Percentiles rank a stretch among this genome's conserved stretches.
Evolutionary conservation across 164 flowering plant species (phyloP).

Genomic region (Magnolia sinica): DNA sequence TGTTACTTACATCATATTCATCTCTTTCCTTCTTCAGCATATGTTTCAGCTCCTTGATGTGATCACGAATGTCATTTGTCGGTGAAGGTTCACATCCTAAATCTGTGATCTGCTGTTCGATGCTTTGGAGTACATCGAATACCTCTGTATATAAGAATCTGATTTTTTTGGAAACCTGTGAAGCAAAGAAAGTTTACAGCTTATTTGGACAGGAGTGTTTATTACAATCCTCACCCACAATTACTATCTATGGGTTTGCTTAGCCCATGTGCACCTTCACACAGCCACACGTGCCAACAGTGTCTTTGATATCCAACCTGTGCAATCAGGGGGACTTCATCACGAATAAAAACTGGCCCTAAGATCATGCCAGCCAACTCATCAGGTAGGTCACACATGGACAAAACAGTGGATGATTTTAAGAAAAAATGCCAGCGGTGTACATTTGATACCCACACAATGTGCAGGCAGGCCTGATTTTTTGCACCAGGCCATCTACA

Average conservation of each 20-base stretch:
- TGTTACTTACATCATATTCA: constrained; percentile 59
- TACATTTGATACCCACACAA: no score
- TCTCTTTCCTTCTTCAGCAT: constrained; percentile 53
- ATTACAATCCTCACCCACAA: neutral
- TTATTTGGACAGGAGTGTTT: neutral
- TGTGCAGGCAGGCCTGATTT: no score
- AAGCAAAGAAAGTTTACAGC: neutral
- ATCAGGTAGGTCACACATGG: no score
- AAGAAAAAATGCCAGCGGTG: no score
- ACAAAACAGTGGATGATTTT: no score
- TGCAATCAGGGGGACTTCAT: neutral
- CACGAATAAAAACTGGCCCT: neutral
- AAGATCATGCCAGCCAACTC: neutral
- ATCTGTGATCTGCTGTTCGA: constrained; percentile 47
- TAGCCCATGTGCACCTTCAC: neutral
- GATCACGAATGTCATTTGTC: constrained; percentile 39
- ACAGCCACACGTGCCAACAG: neutral
- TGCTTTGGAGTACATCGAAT: constrained; percentile 43
- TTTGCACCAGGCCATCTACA: no score
- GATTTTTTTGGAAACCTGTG: constrained; percentile 65
- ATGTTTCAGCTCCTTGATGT: constrained; percentile 57
- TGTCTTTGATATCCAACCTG: neutral
- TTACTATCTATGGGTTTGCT: neutral
- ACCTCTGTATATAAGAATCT: constrained; percentile 63
- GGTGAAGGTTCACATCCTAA: constrained; percentile 33